Evolutionary conservation across 2,329 filamentous ascomycete genomes (phyloP), one percentile per base, ranked within the genome.

Genomic region (Fusarium marasasianum): DNA sequence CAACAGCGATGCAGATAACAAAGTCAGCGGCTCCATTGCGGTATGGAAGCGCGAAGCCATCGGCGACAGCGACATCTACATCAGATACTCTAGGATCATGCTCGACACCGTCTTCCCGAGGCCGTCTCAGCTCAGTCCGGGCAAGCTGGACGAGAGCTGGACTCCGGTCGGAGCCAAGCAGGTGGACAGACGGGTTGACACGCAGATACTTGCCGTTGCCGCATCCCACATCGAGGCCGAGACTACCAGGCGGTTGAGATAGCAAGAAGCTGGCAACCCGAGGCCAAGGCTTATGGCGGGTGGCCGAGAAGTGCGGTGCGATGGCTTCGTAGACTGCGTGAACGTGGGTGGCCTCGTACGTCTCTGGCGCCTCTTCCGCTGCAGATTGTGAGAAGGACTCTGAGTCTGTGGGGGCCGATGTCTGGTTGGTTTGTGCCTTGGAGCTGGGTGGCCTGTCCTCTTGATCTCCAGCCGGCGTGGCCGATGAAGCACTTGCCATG

Each of bases 161-260:
- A 77, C 90, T 97, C 86, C 94, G 90, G 85, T 98, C 96, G 63
- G 93, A 96, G 65, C 91, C 96, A 67, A 98, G 81, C 61, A 98
- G 92, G 84, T 93, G 95, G 55, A 98, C 84, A 77, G 90, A 84
- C 29, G 87, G 88, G 83, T 97, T 97, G 65, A 97, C 93, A 69
- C 89, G 86, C 69, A 98, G 86, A 82, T 98, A 98, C 86, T 98
- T 98, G 76, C 96, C 96, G 84, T 99, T 99, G 68, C 96, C 96
- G 83, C 96, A 98, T 69, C 96, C 96, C 64, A 98, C 88, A 83
- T 99, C 96, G 38, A 98, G 87, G 15, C 96, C 96, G 63, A 98
- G 84, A 56, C 93, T 89, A 33, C 95, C 96, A 18, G 91, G 84
- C 1, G 87, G 80, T 54, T 93, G 89, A 38, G 86, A 84, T 56